These are phyloP conservation scores for Lignosus rhinocerotis DNA, from an alignment of 1,284 basidiomycete species.

Conservation along the genomic window DNA sequence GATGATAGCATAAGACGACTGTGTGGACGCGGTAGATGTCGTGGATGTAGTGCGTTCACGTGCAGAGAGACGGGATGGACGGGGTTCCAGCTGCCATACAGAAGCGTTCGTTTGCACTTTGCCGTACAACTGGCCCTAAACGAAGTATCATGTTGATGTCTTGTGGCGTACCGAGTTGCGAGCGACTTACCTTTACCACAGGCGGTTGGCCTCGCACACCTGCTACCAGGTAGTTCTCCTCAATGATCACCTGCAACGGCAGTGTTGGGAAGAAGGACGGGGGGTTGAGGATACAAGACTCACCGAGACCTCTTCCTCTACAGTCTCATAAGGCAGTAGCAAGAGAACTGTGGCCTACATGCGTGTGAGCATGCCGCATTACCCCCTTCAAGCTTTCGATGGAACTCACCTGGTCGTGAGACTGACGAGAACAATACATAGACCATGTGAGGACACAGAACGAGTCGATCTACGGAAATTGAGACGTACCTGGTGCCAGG, in stretches of 20 bases:
- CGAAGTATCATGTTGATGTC: constrained; percentile 2
- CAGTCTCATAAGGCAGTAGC: constrained; percentile 67
- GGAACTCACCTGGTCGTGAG: constrained; percentile 43
- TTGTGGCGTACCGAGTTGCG: constrained; percentile 28
- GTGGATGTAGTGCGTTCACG: constrained; percentile 74
- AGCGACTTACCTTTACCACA: constrained; percentile 55
- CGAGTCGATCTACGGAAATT: neutral
- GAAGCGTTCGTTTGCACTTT: constrained; percentile 62
- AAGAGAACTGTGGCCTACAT: constrained; percentile 74
- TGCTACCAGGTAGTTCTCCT: constrained; percentile 67
- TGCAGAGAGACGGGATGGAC: constrained; percentile 45
- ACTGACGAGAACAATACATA: constrained; percentile 29
- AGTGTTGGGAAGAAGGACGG: neutral
- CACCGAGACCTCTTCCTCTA: constrained; percentile 70
- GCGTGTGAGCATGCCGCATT: constrained; percentile 1
- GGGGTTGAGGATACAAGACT: constrained; percentile 29
- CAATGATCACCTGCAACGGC: constrained; percentile 63
- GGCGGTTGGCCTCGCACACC: constrained; percentile 68
- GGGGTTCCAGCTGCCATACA: constrained; percentile 77
- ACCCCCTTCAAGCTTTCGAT: neutral
- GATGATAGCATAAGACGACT: constrained; percentile 75
- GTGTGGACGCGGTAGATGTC: constrained; percentile 70
- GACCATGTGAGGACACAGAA: neutral
- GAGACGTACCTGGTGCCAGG: constrained; percentile 46
- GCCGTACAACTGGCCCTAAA: constrained; percentile 69